These are phyloP conservation scores for Baffinella frigidus DNA, from an alignment of 208 protist species.

Conservation along the genomic window DNA sequence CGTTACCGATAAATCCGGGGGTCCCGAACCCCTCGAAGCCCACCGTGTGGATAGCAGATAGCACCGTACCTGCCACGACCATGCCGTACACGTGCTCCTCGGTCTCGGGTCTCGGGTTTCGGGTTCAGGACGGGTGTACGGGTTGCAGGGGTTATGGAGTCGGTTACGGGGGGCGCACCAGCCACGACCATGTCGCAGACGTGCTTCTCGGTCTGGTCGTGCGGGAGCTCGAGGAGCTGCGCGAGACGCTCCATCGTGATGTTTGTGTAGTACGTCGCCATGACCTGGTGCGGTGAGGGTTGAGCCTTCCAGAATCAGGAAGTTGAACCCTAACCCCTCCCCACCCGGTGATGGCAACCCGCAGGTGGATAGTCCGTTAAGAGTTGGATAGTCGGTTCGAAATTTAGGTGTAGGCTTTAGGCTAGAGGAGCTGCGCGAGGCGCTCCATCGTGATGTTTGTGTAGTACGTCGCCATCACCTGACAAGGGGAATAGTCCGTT, in stretches of 20 bases:
- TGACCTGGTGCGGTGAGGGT: background rate
- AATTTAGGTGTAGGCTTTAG: too few relatives aligned
- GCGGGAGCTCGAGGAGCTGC: conserved; percentile 55
- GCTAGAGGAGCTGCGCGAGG: conserved; percentile 64
- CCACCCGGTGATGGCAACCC: too few relatives aligned
- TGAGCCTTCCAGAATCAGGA: background rate
- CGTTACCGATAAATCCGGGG: too few relatives aligned
- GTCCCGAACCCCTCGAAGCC: too few relatives aligned
- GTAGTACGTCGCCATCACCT: background rate
- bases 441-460: conserved; percentile 69
- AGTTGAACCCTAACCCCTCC: too few relatives aligned
- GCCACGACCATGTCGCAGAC: conserved; percentile 11
- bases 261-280: conserved; percentile 48
- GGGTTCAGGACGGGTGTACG: too few relatives aligned
- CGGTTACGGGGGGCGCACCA: background rate
- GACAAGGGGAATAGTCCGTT: background rate
- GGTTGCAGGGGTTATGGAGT: too few relatives aligned
- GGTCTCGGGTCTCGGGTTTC: too few relatives aligned
- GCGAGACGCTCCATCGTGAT: conserved; percentile 68
- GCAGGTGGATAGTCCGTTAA: background rate
- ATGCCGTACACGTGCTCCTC: conserved; percentile 33
- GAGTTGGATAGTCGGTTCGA: too few relatives aligned
- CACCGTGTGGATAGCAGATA: too few relatives aligned
- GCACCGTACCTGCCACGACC: too few relatives aligned
- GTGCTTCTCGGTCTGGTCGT: conserved; percentile 56